Evolutionary conservation across 208 protist genomes (phyloP).

Genomic region (Crithidia mellificae): DNA sequence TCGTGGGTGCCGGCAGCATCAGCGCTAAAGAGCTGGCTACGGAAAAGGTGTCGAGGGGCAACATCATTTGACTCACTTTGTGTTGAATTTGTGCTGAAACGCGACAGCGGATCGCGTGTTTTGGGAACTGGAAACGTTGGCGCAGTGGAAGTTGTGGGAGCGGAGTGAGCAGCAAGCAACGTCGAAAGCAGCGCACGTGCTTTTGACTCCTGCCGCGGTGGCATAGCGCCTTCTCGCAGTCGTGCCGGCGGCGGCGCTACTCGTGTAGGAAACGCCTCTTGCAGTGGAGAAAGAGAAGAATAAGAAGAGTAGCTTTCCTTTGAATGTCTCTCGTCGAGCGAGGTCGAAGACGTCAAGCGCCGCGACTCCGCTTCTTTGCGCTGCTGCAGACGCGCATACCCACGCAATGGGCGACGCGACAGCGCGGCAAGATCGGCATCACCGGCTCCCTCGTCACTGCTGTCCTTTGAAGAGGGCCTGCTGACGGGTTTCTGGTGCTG

Average conservation of each 20-base stretch:
- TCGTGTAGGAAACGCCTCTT: background rate
- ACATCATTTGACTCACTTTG: too few relatives aligned
- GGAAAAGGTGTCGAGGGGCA: conserved; percentile 7
- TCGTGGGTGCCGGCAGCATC: background rate
- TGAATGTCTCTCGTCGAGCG: background rate
- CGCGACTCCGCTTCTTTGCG: background rate
- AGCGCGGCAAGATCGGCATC: background rate
- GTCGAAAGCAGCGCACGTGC: conserved; percentile 7
- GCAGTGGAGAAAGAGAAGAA: too few relatives aligned
- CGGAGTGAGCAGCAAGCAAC: conserved; percentile 1
- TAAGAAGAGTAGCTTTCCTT: background rate
- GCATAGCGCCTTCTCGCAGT: too few relatives aligned
- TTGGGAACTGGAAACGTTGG: too few relatives aligned
- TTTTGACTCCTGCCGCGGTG: background rate
- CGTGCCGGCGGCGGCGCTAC: background rate
- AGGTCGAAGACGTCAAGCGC: background rate
- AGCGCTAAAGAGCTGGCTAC: conserved; percentile 12
- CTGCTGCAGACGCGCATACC: conserved; percentile 3
- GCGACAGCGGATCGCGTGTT: too few relatives aligned
- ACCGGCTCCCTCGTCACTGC: background rate
- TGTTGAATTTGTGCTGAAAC: too few relatives aligned
- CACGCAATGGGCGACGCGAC: conserved; percentile 1
- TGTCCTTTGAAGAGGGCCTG: background rate
- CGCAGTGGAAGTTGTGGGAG: too few relatives aligned
- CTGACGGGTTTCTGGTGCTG: background rate